These are phyloP conservation scores for Oxyria digyna DNA, from an alignment of 148 eudicot species.

Conservation along the genomic window DNA sequence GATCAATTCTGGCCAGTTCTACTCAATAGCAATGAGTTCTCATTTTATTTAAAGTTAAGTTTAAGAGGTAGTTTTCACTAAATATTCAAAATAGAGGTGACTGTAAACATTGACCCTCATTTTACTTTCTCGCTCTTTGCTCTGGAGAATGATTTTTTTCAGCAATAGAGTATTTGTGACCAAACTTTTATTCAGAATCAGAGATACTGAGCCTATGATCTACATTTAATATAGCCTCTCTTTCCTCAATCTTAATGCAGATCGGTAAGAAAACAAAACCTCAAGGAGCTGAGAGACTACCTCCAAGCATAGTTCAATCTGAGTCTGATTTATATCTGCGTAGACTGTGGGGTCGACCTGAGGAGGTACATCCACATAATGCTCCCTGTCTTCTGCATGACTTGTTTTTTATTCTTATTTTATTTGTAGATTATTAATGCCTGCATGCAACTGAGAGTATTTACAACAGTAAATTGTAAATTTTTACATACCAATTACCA, in stretches of 20 bases:
- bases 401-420: not conserved
- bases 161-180: not conserved
- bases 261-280: slow-evolving; percentile 53
- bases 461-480: not conserved
- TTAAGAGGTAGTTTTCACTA: not conserved
- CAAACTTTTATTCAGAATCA: not conserved
- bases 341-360: slow-evolving; percentile 56
- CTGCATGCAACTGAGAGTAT: not conserved
- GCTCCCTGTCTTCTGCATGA: not conserved
- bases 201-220: not conserved
- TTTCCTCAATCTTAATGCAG: slow-evolving; percentile 19
- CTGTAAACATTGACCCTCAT: not conserved
- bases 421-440: not conserved
- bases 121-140: not conserved
- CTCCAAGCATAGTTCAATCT: slow-evolving; percentile 48
- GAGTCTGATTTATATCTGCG: slow-evolving; percentile 56
- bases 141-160: not conserved
- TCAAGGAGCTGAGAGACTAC: slow-evolving; percentile 61
- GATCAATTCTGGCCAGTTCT: not conserved
- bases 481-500: not conserved
- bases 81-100: not conserved
- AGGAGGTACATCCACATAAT: slow-evolving; percentile 34
- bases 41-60: not conserved
- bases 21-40: not conserved
- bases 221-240: not conserved